phyloP scores from a whole-genome alignment of 2,329 filamentous ascomycete species.

The Davidsoniella australis region DNA sequence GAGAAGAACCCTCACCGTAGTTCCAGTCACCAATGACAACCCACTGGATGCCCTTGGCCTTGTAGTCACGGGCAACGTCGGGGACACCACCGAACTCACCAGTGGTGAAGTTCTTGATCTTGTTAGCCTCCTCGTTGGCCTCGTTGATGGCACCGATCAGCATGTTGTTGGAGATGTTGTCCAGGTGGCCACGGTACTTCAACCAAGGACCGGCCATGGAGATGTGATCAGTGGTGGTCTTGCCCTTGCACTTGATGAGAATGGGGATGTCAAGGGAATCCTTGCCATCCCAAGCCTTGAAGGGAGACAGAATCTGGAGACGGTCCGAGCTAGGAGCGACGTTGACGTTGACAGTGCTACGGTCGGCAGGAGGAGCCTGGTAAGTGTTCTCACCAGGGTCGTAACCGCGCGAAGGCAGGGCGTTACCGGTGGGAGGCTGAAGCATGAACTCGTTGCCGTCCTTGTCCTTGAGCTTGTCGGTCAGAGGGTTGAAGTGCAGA shows the following conservation, averaged over 20 bases:
- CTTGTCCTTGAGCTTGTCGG: conserved; percentile 81
- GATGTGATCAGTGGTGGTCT: conserved; percentile 95
- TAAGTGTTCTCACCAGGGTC: conserved; percentile 88
- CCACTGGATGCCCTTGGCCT: conserved; percentile 91
- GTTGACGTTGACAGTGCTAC: conserved; percentile 53
- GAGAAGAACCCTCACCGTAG: conserved; percentile 93
- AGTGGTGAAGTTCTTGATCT: conserved; percentile 79
- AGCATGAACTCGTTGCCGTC: conserved; percentile 94
- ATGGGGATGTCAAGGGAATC: conserved; percentile 73
- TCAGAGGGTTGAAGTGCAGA: conserved; percentile 88
- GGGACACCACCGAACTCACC: conserved; percentile 78
- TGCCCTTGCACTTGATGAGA: conserved; percentile 89
- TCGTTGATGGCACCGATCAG: conserved; percentile 93
- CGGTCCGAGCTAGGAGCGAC: conserved; percentile 84
- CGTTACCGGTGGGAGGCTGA: conserved; percentile 59
- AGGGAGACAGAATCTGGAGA: conserved; percentile 79
- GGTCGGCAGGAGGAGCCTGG: conserved; percentile 79
- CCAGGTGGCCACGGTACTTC: conserved; percentile 95
- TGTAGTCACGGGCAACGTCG: conserved; percentile 92
- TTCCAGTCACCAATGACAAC: conserved; percentile 99
- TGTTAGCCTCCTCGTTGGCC: conserved; percentile 94
- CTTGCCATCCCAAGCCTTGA: conserved; percentile 81
- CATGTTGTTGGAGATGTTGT: conserved; percentile 99
- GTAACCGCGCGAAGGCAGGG: conserved; percentile 67
- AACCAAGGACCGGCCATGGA: conserved; percentile 95